Evolutionary conservation across 495 filamentous ascomycete species (phyloP), one percentile per base, ranked within the genome.

Genomic region (Daldinia bambusicola): DNA sequence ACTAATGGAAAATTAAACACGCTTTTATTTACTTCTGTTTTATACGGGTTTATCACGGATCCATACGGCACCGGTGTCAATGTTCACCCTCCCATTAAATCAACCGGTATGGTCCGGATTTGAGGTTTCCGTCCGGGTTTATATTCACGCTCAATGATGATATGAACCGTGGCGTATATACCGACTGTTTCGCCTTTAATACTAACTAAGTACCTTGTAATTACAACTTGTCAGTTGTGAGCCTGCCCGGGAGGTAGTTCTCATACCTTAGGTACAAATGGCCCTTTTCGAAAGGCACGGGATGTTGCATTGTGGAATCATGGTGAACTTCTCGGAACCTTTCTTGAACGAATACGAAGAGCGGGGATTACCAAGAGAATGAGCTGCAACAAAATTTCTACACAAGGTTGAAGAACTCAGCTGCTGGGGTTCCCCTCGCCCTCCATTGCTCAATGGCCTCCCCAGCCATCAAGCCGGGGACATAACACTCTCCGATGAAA

Each of bases 271-370:
- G 5, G 12, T 32, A 26, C 6, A 31, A 26, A n/a, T 14, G 12
- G 10, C 18, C 55, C 20, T 57, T 14, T 18, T 40, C 38, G 40
- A 26, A 13, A 22, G 38, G n/a, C 30, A 14, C 6, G 36, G 20
- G 48, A 37, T 48, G 14, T 4, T 3, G 10, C 30, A 31, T 32
- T 32, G 67, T 26, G 26, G 26, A 26, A 26, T 26, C 34, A 6
- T 36, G 6, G 34, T 51, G 37, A 45, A 45, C 34, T 16, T 13
- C 48, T 36, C 30, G 52, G n/a, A 43, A 20, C 26, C 34, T 22
- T 48, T 26, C 69, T 55, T 62, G 58, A 63, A 69, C 70, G 62
- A 69, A 73, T 73, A 73, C 66, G 70, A 73, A 69, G 41, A 62
- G 61, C 58, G 61, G 55, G 56, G 57, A 18, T 38, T 34, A 37